These are phyloP conservation scores for Verruconis gallopava DNA, from an alignment of 2,329 filamentous ascomycete genomes.

Conservation along the genomic window DNA sequence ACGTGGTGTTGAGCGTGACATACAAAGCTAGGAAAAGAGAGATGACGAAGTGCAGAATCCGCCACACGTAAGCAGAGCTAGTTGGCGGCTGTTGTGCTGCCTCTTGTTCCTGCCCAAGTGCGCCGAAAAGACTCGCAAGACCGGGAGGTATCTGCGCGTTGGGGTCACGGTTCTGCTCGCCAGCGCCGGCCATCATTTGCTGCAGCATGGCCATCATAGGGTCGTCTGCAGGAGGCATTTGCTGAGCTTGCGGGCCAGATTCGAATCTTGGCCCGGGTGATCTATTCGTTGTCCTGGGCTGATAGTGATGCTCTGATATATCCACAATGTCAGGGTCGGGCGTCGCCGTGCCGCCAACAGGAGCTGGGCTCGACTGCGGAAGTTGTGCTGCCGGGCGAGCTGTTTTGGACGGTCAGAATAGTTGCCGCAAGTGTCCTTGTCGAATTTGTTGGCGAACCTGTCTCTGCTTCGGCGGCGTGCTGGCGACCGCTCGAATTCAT, in stretches of 20 bases:
- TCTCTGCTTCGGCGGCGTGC: constrained; percentile 8
- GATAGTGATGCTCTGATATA: constrained; percentile 15
- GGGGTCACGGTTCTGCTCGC: constrained; percentile 10
- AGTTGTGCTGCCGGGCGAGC: background rate
- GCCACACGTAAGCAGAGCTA: constrained; percentile 48
- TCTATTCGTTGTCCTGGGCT: constrained; percentile 20
- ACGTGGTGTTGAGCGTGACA: constrained; percentile 54
- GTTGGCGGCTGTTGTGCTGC: constrained; percentile 24
- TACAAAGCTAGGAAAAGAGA: constrained; percentile 58
- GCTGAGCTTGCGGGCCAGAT: constrained; percentile 19
- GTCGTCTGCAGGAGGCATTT: constrained; percentile 34
- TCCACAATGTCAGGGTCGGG: constrained; percentile 13
- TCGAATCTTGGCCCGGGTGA: constrained; percentile 43
- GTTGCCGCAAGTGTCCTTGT: background rate
- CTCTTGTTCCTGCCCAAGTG: constrained; percentile 8
- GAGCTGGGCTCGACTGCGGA: background rate
- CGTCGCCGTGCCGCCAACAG: background rate
- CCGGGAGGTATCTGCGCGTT: constrained; percentile 26
- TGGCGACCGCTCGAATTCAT: constrained; percentile 49
- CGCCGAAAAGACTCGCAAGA: constrained; percentile 30
- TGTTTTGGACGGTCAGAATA: too few relatives aligned
- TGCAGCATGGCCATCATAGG: constrained; percentile 64
- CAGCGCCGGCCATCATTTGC: constrained; percentile 48
- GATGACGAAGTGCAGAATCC: constrained; percentile 59
- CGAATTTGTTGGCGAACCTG: background rate